Conservation (phyloP, 805 yeast genomes). For the Candida easanensis region DNA sequence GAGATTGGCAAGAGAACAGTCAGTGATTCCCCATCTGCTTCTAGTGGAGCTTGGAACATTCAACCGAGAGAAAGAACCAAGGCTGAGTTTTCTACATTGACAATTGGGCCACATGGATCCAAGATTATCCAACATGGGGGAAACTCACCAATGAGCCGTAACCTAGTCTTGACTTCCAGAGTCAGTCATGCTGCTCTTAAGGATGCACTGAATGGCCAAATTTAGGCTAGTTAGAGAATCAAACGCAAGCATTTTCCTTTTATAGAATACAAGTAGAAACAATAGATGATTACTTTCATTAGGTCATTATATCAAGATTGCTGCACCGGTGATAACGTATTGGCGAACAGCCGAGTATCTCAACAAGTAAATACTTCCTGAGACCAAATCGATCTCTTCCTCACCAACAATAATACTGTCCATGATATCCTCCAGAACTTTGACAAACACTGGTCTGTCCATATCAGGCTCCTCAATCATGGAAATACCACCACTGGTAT, state of each 20-base stretch:
- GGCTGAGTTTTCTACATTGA: conserved; percentile 26
- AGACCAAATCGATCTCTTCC: conserved; percentile 54
- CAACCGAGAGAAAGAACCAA: conserved; percentile 12
- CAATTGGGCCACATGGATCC: conserved; percentile 28
- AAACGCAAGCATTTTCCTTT: too few relatives aligned
- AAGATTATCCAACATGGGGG: conserved; percentile 28
- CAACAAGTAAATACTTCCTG: conserved; percentile 73
- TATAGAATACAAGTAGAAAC: too few relatives aligned
- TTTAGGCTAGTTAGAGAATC: too few relatives aligned
- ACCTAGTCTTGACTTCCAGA: conserved; percentile 23
- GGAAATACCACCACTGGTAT: conserved; percentile 57
- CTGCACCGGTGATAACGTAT: conserved; percentile 39
- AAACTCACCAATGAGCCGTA: conserved; percentile 20
- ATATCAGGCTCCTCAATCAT: conserved; percentile 83
- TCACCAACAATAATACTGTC: conserved; percentile 44
- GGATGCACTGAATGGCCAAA: too few relatives aligned
- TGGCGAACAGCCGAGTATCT: conserved; percentile 55
- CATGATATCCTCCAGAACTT: conserved; percentile 40
- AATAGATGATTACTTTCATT: too few relatives aligned
- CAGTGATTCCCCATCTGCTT: background rate
- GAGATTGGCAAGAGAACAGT: conserved; percentile 1
- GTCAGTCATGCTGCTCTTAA: conserved; percentile 26
- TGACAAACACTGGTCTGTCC: conserved; percentile 73
- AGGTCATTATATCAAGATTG: conserved; percentile 37
- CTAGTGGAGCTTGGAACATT: conserved; percentile 4